phyloP scores from a whole-genome alignment of 2,329 filamentous ascomycete species.

The Aspergillus oerlinghausenensis region DNA sequence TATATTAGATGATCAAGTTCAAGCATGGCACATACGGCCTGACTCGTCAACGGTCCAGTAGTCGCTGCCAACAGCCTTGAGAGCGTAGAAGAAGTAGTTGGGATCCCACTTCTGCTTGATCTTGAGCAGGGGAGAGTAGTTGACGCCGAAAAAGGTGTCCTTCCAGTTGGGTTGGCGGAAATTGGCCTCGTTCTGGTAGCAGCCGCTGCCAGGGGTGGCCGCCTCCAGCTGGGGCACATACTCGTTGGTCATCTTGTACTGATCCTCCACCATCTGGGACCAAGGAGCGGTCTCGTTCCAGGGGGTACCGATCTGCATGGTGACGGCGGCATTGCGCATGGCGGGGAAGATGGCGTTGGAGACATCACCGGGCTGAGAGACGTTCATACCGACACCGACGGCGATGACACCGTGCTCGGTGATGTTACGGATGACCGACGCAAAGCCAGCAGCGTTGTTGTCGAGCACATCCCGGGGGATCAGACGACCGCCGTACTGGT shows the following conservation, averaged over 20 bases:
- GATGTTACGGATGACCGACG: conserved; percentile 29
- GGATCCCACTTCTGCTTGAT: conserved; percentile 44
- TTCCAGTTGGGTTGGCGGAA: conserved; percentile 40
- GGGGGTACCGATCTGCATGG: conserved; percentile 30
- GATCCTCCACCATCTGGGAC: conserved; percentile 32
- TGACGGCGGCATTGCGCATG: conserved; percentile 36
- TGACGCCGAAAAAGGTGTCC: conserved; percentile 40
- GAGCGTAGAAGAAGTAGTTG: conserved; percentile 36
- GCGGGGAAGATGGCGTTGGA: conserved; percentile 39
- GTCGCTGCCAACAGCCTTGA: conserved; percentile 38
- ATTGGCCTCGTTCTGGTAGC: conserved; percentile 44
- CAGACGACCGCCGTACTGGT: conserved; percentile 31
- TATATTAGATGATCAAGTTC: neutral
- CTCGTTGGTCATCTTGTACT: conserved; percentile 37
- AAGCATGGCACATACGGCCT: conserved; percentile 26
- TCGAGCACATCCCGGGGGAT: conserved; percentile 32
- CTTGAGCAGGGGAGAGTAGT: conserved; percentile 31
- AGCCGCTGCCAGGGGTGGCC: conserved; percentile 35
- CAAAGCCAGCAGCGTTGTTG: conserved; percentile 26
- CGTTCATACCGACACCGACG: conserved; percentile 38
- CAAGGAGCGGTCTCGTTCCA: conserved; percentile 39
- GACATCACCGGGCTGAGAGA: conserved; percentile 31
- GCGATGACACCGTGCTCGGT: conserved; percentile 31
- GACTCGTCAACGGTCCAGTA: conserved; percentile 27
- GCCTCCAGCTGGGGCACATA: conserved; percentile 36